phyloP scores from a whole-genome alignment of 805 yeast species.

The Saccharomycopsis sp. region DNA sequence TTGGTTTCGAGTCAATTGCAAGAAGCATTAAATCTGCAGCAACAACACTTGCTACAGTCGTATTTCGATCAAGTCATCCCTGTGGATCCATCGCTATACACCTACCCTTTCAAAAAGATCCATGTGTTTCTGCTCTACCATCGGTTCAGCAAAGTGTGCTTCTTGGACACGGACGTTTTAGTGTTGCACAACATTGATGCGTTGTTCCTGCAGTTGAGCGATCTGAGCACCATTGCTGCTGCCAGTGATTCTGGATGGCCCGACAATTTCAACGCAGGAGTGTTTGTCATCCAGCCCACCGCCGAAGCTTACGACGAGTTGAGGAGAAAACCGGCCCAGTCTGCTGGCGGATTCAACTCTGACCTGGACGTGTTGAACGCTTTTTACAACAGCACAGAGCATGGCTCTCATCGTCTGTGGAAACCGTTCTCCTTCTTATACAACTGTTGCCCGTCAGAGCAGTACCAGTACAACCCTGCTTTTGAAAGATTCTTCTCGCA shows the following conservation, averaged over 20 bases:
- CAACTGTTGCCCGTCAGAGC: slow-evolving; percentile 63
- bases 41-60: background rate
- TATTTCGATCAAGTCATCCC: slow-evolving; percentile 8
- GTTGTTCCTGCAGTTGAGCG: background rate
- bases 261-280: slow-evolving; percentile 78
- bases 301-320: slow-evolving; percentile 34
- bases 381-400: too few relatives aligned
- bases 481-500: slow-evolving; percentile 40
- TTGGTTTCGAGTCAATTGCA: background rate
- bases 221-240: slow-evolving; percentile 29
- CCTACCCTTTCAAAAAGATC: slow-evolving; percentile 36
- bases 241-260: slow-evolving; percentile 89
- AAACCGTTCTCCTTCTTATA: slow-evolving; percentile 64
- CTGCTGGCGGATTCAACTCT: background rate
- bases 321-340: slow-evolving; percentile 24
- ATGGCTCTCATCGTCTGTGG: slow-evolving; percentile 42
- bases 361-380: slow-evolving; percentile 24
- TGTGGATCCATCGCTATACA: slow-evolving; percentile 2
- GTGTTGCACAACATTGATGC: slow-evolving; percentile 10
- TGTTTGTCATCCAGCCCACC: slow-evolving; percentile 53
- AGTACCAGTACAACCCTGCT: slow-evolving; percentile 69
- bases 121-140: slow-evolving; percentile 38
- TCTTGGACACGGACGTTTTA: slow-evolving; percentile 57
- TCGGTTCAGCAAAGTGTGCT: slow-evolving; percentile 38
- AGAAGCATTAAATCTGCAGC: background rate